Conservation (phyloP, 768 basidiomycete genomes). For the Boletus tylopilopsis region DNA sequence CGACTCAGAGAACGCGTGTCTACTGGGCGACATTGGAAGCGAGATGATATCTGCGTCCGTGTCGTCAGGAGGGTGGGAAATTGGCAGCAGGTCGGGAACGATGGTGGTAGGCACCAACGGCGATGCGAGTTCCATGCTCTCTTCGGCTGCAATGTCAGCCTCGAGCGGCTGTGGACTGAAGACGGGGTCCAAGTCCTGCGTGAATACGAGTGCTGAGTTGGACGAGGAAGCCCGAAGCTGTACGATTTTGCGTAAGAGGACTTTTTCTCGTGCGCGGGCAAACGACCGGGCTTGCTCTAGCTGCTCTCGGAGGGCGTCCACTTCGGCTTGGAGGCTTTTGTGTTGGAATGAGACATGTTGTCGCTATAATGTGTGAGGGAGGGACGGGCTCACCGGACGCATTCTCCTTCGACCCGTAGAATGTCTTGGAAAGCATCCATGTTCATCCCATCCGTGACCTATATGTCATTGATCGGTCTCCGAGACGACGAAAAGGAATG, state of each 20-base stretch:
- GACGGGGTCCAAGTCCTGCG: conserved; percentile 4
- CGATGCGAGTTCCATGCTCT: conserved; percentile 51
- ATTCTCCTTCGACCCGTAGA: conserved; percentile 33
- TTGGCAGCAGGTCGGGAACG: conserved; percentile 14
- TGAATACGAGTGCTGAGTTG: neutral
- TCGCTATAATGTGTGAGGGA: neutral
- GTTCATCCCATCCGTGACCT: conserved; percentile 18
- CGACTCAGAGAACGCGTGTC: conserved; percentile 16
- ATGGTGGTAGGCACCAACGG: conserved; percentile 41
- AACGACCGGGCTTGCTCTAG: conserved; percentile 23
- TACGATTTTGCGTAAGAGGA: conserved; percentile 32
- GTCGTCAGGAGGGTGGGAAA: neutral
- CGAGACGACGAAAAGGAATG: neutral
- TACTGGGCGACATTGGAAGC: conserved; percentile 21
- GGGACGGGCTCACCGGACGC: conserved; percentile 29
- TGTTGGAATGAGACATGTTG: neutral
- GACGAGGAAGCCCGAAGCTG: conserved; percentile 8
- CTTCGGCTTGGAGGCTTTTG: conserved; percentile 31
- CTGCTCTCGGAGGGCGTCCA: conserved; percentile 27
- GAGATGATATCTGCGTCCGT: conserved; percentile 10
- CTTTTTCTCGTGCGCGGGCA: conserved; percentile 31
- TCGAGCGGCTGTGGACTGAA: conserved; percentile 28
- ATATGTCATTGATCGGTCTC: neutral
- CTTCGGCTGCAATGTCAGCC: conserved; percentile 33
- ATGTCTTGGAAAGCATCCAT: conserved; percentile 22